Conservation (phyloP, 495 filamentous ascomycete species). For the Penicillium robsamsonii region DNA sequence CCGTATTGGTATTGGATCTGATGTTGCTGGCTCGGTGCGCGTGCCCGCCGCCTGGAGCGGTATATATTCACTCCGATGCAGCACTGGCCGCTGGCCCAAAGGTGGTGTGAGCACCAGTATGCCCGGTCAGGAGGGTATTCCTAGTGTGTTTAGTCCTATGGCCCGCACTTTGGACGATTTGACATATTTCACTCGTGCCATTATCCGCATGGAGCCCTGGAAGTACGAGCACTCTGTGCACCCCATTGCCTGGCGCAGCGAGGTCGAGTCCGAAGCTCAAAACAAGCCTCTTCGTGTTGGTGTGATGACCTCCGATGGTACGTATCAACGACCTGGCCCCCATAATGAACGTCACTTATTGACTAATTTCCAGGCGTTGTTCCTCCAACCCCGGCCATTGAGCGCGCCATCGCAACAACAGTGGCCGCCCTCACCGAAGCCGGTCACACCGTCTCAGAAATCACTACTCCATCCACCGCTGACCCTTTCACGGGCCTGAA, state of each 20-base stretch:
- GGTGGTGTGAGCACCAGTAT: conserved; percentile 82
- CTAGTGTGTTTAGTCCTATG: conserved; percentile 92
- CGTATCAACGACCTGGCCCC: conserved; percentile 4
- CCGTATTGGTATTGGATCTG: conserved; percentile 91
- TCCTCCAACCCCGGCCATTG: conserved; percentile 81
- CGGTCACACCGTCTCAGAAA: conserved; percentile 76
- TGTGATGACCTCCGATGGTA: conserved; percentile 74
- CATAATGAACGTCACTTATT: background rate
- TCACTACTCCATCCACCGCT: conserved; percentile 59
- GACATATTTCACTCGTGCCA: conserved; percentile 74
- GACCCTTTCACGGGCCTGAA: conserved; percentile 69
- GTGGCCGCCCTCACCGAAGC: conserved; percentile 63
- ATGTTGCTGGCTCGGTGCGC: conserved; percentile 90
- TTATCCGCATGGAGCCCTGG: conserved; percentile 88
- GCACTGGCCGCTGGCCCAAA: conserved; percentile 95
- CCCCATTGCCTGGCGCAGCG: conserved; percentile 74
- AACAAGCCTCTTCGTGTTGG: conserved; percentile 68
- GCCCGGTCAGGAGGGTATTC: conserved; percentile 90
- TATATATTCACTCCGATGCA: conserved; percentile 86
- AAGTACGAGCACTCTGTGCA: conserved; percentile 84
- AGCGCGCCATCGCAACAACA: conserved; percentile 68
- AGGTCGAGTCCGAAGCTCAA: conserved; percentile 56
- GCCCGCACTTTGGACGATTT: conserved; percentile 82
- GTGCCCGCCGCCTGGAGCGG: conserved; percentile 88
- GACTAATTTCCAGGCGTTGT: conserved; percentile 57